phyloP scores from a whole-genome alignment of 176 grass and related monocot species.

The maize (Zea mays) region DNA sequence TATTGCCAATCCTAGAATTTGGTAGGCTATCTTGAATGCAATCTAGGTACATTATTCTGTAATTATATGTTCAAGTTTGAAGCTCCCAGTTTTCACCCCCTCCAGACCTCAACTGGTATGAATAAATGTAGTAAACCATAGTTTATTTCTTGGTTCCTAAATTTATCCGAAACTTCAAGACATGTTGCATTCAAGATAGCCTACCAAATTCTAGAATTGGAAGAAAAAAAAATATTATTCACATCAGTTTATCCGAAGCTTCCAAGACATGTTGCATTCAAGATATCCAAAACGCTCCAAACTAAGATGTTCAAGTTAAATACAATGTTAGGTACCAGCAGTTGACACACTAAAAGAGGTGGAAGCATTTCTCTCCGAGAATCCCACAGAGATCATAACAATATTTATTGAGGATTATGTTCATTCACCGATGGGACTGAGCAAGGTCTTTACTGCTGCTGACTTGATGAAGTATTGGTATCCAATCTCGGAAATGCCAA shows the following conservation, averaged over 20 bases:
- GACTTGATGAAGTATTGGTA: conserved; percentile 86
- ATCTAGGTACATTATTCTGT: neutral
- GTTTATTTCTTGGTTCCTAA: neutral
- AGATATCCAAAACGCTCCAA: neutral
- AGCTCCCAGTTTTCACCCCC: neutral
- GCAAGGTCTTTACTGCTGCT: conserved; percentile 73
- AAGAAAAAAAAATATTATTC: no score
- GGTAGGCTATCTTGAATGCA: conserved; percentile 8
- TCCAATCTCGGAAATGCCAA: conserved; percentile 84
- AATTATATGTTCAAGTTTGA: neutral
- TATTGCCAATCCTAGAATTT: neutral
- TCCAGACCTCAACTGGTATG: neutral
- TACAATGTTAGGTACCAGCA: conserved; percentile 74
- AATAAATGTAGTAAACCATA: neutral
- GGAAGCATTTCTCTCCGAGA: conserved; percentile 80
- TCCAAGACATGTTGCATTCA: neutral
- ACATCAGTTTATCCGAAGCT: neutral
- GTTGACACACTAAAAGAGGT: conserved; percentile 91
- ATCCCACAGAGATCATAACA: conserved; percentile 86
- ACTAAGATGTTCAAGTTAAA: conserved; percentile 45
- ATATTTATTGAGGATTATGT: conserved; percentile 98
- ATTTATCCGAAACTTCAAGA: neutral
- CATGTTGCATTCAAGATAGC: neutral
- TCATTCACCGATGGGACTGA: conserved; percentile 69
- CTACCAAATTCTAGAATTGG: no score